These are phyloP conservation scores for Alternaria consortialis DNA, from an alignment of 2,329 filamentous ascomycete species.

Conservation along the genomic window DNA sequence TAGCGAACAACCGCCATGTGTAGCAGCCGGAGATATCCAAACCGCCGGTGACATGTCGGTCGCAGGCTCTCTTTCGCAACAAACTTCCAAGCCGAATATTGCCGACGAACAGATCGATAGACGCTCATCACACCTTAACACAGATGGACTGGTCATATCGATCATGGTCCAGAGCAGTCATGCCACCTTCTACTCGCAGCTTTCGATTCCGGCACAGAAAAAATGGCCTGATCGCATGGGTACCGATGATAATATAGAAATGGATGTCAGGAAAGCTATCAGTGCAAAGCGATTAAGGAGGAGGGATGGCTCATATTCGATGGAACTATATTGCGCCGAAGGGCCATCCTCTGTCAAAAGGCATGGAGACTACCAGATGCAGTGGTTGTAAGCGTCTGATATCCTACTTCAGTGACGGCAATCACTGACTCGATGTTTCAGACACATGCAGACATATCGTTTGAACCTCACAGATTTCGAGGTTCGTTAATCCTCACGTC, in stretches of 20 bases:
- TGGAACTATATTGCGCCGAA: slow-evolving; percentile 5
- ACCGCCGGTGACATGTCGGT: too few species aligned
- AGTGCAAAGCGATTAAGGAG: slow-evolving; percentile 10
- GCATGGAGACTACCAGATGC: slow-evolving; percentile 1
- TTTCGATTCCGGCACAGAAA: not conserved
- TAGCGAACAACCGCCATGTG: too few species aligned
- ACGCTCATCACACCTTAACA: too few species aligned
- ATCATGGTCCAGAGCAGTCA: not conserved
- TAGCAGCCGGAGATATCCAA: too few species aligned
- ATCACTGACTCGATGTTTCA: not conserved
- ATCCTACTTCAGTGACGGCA: not conserved
- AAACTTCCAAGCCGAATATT: too few species aligned
- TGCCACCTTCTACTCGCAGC: not conserved
- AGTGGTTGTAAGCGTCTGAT: slow-evolving; percentile 11
- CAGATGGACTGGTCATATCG: not conserved
- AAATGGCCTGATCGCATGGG: slow-evolving; percentile 1
- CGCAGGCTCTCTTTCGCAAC: too few species aligned
- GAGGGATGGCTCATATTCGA: slow-evolving; percentile 4
- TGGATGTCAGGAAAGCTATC: slow-evolving; percentile 1
- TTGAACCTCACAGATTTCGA: slow-evolving; percentile 13
- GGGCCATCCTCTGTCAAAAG: not conserved
- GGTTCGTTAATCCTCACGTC: not conserved
- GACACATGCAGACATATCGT: slow-evolving; percentile 4
- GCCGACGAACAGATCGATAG: too few species aligned
- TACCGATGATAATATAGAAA: not conserved